Conservation (phyloP, 2,329 filamentous ascomycete genomes). For the Metarhizium humberi region DNA sequence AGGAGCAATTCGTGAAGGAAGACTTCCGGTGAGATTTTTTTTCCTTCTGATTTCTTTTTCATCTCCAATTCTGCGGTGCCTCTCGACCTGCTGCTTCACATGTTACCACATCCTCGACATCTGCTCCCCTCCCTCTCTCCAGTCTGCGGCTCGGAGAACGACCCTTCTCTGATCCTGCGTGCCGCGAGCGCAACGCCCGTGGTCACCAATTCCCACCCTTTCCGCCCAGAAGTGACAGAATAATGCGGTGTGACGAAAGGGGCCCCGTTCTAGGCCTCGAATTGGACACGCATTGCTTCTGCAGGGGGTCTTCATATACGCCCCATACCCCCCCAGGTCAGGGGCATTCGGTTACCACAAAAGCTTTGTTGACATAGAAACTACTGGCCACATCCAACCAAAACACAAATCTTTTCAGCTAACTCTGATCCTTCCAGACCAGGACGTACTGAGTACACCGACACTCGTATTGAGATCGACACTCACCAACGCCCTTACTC, state of each 20-base stretch:
- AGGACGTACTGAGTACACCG: slow-evolving; percentile 40
- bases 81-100: background rate
- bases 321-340: slow-evolving; percentile 10
- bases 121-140: background rate
- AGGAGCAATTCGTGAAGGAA: slow-evolving; percentile 40
- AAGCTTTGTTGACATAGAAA: slow-evolving; percentile 15
- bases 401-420: slow-evolving; percentile 17
- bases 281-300: slow-evolving; percentile 4
- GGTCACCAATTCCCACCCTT: slow-evolving; percentile 1
- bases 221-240: background rate
- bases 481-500: slow-evolving; percentile 36
- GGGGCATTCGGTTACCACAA: slow-evolving; percentile 10
- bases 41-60: slow-evolving; percentile 4
- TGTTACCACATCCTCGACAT: background rate
- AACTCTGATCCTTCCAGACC: slow-evolving; percentile 16
- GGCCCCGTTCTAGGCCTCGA: background rate
- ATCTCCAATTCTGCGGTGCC: background rate
- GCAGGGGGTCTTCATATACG: slow-evolving; percentile 7
- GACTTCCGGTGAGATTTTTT: slow-evolving; percentile 41
- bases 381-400: slow-evolving; percentile 2
- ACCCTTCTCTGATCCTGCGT: background rate
- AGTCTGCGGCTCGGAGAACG: background rate
- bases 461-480: slow-evolving; percentile 60
- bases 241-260: slow-evolving; percentile 4
- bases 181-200: background rate